A percentile compares a stretch with the other conserved stretches of the same genome.
These are phyloP conservation scores for Zoysia pacifica DNA, from an alignment of 176 grass and related monocot species.

Conservation along the genomic window DNA sequence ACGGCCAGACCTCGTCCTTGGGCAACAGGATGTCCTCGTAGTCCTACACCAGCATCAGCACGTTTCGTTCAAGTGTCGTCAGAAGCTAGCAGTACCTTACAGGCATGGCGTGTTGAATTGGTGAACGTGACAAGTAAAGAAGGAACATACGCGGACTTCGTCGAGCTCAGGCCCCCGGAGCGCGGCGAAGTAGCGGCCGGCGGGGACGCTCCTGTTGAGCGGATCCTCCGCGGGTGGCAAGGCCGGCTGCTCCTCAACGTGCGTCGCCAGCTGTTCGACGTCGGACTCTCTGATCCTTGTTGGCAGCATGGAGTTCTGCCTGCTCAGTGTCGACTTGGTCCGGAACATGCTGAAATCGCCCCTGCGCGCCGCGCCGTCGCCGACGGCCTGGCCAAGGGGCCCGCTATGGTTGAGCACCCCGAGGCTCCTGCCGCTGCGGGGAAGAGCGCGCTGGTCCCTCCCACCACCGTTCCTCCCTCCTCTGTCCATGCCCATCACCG, in stretches of 20 bases:
- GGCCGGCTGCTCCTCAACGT: slow-evolving; percentile 42
- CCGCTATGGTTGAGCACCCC: slow-evolving; percentile 51
- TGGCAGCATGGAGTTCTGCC: slow-evolving; percentile 76
- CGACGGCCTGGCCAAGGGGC: slow-evolving; percentile 9
- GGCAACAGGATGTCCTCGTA: slow-evolving; percentile 88
- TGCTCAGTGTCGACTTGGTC: slow-evolving; percentile 87
- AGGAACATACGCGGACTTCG: slow-evolving; percentile 78
- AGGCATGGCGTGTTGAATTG: neutral
- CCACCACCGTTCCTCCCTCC: slow-evolving; percentile 36
- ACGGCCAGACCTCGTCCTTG: slow-evolving; percentile 95
- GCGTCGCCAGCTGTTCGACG: slow-evolving; percentile 37
- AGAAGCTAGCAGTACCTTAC: neutral
- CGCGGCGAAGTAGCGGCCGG: slow-evolving; percentile 90
- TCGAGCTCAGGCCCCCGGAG: slow-evolving; percentile 96
- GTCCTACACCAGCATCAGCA: slow-evolving; percentile 43
- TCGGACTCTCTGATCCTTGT: slow-evolving; percentile 55
- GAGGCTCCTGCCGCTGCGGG: slow-evolving; percentile 85
- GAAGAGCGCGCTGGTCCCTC: slow-evolving; percentile 44
- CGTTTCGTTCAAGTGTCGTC: neutral
- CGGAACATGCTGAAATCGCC: slow-evolving; percentile 95
- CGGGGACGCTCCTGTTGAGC: slow-evolving; percentile 83
- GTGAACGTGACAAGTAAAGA: neutral
- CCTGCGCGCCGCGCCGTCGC: slow-evolving; percentile 39
- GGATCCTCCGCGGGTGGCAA: slow-evolving; percentile 47
- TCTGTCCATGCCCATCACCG: slow-evolving; percentile 72